These are phyloP conservation scores for Botrytis fragariae DNA, from an alignment of 2,329 filamentous ascomycete species.

Conservation along the genomic window DNA sequence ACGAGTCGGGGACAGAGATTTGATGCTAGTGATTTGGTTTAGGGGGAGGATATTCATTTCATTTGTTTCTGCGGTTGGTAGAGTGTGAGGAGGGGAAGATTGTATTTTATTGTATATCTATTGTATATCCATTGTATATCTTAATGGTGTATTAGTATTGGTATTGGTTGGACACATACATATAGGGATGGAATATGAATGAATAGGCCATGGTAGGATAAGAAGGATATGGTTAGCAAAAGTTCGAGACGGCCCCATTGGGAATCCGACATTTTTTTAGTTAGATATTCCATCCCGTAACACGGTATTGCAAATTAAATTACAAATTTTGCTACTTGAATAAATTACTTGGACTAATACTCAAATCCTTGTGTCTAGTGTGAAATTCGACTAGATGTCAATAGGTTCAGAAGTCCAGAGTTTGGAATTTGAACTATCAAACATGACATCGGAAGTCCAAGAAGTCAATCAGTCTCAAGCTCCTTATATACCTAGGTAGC, in stretches of 20 bases:
- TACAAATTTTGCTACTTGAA: background rate
- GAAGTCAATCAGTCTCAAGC: background rate
- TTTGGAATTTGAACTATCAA: background rate
- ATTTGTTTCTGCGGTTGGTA: background rate
- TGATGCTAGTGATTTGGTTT: slow-evolving; percentile 12
- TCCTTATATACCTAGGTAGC: background rate
- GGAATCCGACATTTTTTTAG: background rate
- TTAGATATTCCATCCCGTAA: background rate
- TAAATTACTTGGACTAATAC: background rate
- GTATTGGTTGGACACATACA: background rate
- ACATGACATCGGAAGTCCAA: background rate
- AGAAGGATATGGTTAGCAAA: background rate
- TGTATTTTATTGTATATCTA: background rate
- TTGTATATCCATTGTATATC: background rate
- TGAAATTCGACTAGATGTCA: background rate
- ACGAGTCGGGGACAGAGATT: background rate
- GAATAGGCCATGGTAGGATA: background rate
- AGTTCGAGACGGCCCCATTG: background rate
- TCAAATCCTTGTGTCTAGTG: background rate
- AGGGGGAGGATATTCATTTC: background rate
- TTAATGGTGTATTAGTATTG: background rate
- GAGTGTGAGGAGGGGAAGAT: background rate
- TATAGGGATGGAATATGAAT: background rate
- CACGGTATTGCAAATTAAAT: background rate
- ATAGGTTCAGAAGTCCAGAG: background rate